These are phyloP conservation scores for Backusella liffmaniae DNA, from an alignment of 192 early-diverging fungal species.

Conservation along the genomic window DNA sequence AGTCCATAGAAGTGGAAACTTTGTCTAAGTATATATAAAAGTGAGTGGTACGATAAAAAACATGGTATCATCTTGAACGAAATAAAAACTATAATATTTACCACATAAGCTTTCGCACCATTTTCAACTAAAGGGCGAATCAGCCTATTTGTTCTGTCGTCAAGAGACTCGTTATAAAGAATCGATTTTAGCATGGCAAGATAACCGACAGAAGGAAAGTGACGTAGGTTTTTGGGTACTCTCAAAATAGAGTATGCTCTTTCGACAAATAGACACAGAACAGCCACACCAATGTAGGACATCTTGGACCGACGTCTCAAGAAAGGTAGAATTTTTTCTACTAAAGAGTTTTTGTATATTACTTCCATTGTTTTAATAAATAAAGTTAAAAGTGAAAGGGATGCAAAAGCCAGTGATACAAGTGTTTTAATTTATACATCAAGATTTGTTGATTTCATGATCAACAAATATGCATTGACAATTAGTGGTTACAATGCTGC, in stretches of 20 bases:
- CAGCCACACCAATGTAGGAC: conserved; percentile 9
- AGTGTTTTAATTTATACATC: background rate
- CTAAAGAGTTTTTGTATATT: background rate
- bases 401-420: background rate
- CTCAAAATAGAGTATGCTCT: background rate
- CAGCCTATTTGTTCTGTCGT: background rate
- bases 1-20: background rate
- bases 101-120: background rate
- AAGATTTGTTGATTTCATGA: background rate
- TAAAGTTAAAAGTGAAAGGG: conserved; percentile 2
- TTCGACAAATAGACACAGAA: background rate
- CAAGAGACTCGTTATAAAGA: background rate
- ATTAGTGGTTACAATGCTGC: background rate
- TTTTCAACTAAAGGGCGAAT: background rate
- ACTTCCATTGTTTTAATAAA: background rate
- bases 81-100: background rate
- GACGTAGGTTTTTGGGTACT: background rate
- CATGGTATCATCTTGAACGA: background rate
- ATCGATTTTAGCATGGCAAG: background rate
- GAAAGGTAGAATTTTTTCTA: background rate
- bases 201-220: background rate
- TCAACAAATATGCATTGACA: background rate
- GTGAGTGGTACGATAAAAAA: background rate
- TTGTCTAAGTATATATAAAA: background rate
- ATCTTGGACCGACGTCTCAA: background rate